phyloP scores from a whole-genome alignment of 805 yeast genomes.

The Alloascoidea hylecoeti region DNA sequence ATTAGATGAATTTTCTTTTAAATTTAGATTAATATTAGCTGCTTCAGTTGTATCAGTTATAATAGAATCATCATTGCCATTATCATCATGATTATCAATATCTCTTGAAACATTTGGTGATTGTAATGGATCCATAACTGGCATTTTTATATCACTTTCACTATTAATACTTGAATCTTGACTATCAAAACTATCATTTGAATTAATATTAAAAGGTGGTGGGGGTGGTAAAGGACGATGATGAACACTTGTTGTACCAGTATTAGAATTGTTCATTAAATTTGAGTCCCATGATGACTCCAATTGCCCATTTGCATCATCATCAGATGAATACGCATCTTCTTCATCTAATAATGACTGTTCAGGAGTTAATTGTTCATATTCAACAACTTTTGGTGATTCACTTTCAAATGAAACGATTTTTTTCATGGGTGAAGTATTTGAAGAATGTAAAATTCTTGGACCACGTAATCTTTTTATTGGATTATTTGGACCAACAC shows the following conservation, averaged over 20 bases:
- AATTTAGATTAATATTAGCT: too few species aligned
- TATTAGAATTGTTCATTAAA: neutral
- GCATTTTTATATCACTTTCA: neutral
- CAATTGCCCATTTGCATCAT: too few species aligned
- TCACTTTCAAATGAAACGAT: slow-evolving; percentile 2
- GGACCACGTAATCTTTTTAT: too few species aligned
- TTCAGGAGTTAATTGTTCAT: slow-evolving; percentile 2
- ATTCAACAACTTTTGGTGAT: slow-evolving; percentile 1
- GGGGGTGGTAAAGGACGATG: neutral
- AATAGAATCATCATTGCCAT: neutral
- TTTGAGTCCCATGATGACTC: too few species aligned
- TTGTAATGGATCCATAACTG: neutral
- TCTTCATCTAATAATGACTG: neutral
- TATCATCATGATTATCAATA: neutral
- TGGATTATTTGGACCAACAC: too few species aligned
- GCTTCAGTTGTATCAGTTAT: neutral
- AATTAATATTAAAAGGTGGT: neutral
- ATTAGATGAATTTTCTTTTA: too few species aligned
- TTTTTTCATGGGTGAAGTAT: neutral
- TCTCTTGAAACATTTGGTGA: neutral
- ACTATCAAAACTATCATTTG: neutral
- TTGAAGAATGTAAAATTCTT: neutral
- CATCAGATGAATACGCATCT: neutral
- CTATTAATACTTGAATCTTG: neutral
- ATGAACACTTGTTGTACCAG: too few species aligned